Conservation (phyloP, 2,329 filamentous ascomycete genomes). For the Hortaea werneckii region DNA sequence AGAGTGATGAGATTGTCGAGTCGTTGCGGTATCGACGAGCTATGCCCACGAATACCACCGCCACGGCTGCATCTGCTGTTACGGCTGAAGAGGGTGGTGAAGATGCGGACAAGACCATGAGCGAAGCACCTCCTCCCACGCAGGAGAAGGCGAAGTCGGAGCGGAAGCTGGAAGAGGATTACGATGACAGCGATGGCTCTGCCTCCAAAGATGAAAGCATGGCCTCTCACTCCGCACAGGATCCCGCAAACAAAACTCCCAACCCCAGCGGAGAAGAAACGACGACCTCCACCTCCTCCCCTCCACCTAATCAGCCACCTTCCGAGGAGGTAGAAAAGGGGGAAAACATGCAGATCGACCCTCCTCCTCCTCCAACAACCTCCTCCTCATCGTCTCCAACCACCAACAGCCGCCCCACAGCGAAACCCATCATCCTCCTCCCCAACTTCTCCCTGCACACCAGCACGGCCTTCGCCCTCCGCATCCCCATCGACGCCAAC, state of each 20-base stretch:
- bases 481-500: constrained; percentile 52
- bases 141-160: constrained; percentile 4
- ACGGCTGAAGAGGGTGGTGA: neutral
- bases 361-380: constrained; percentile 2
- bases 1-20: constrained; percentile 58
- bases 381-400: neutral
- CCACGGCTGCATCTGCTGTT: neutral
- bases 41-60: no score
- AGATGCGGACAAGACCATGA: constrained; percentile 14
- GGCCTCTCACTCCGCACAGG: no score
- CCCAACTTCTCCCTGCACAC: constrained; percentile 71
- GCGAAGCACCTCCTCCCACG: constrained; percentile 7
- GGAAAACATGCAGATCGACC: constrained; percentile 14
- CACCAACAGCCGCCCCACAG: neutral
- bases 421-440: constrained; percentile 62
- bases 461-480: constrained; percentile 63
- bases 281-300: no score
- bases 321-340: neutral
- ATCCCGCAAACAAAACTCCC: no score
- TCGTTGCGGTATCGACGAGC: constrained; percentile 8
- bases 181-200: constrained; percentile 10
- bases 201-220: constrained; percentile 6
- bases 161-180: constrained; percentile 16
- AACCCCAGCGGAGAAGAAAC: neutral
- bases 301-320: constrained; percentile 3